phyloP scores from a whole-genome alignment of 2,329 filamentous ascomycete species.

The Aspergillus sp. region DNA sequence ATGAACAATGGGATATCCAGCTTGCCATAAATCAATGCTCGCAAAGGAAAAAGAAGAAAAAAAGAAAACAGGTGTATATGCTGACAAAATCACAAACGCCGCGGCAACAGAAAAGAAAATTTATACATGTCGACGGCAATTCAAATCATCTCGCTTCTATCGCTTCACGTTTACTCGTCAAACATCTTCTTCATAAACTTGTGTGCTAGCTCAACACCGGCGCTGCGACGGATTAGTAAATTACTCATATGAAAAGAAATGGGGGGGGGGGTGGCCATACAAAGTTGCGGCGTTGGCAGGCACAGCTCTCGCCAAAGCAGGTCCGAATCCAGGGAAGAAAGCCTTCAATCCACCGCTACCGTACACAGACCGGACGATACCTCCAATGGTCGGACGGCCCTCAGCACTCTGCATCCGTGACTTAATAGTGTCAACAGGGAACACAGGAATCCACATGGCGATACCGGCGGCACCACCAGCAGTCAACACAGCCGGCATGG shows the following conservation, averaged over 20 bases:
- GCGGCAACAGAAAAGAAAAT: conserved; percentile 2
- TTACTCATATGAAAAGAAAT: neutral
- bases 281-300: conserved; percentile 97
- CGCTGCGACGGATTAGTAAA: conserved; percentile 20
- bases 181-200: conserved; percentile 45
- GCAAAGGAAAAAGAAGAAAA: neutral
- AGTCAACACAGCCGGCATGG: conserved; percentile 71
- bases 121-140: conserved; percentile 1
- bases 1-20: no score
- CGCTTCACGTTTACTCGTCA: conserved; percentile 17
- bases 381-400: conserved; percentile 71
- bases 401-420: conserved; percentile 85
- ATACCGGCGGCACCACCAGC: conserved; percentile 88
- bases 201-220: conserved; percentile 46
- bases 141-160: conserved; percentile 1
- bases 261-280: conserved; percentile 28
- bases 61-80: conserved; percentile 2
- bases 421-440: conserved; percentile 97
- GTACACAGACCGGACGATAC: conserved; percentile 78
- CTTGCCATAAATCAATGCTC: no score
- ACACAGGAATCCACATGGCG: conserved; percentile 99
- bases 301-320: conserved; percentile 84
- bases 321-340: conserved; percentile 95
- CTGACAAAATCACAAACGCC: conserved; percentile 4
- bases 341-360: conserved; percentile 74